Evolutionary conservation across 1,139 yeast genomes (phyloP), one percentile per base, ranked within the genome.

Genomic region (Chernovozyma aurita): DNA sequence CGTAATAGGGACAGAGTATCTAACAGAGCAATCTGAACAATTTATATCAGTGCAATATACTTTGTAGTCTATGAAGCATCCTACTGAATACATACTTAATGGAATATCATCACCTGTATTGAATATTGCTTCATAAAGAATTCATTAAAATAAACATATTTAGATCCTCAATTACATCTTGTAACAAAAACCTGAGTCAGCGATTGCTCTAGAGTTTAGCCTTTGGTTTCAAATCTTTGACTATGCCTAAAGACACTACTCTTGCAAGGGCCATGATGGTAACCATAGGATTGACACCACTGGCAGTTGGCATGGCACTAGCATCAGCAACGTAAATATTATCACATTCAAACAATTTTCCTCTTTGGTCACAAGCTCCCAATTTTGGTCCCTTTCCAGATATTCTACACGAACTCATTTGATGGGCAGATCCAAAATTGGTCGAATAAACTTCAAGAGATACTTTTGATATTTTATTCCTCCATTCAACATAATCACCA

Each of bases 261-360:
- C 73, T 56, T 3, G 74, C 63, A 40, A 67, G 38, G 2, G 74
- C 50, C 70, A 70, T 62, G 11, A 69, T 63, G 4, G 69, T 40
- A 22, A 70, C 53, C 75, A 69, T 70, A n/a, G 75, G 83, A 45
- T 77, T 77, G 25, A 70, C 80, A 7, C 84, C 83, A 39, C 76
- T 67, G 1, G 82, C 82, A 4, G 78, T 63, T 5, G 83, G 83
- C 59, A 77, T 56, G 8, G 65, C 69, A 49, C 79, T 72, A 4
- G 80, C 70, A 52, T 77, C 84, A 3, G 80, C 79, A 22, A 78
- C 72, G 45, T 65, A 73, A 30, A 78, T 63, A 46, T 76, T 74
- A 30, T 61, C 53, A 48, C 79, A 71, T 45, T 78, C 84, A 49
- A 59, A 73, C 26, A 77, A 63, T 37, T 66, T 66, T 8, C 82